phyloP scores from a whole-genome alignment of 179 eudicot species.

The Silene coronaria region DNA sequence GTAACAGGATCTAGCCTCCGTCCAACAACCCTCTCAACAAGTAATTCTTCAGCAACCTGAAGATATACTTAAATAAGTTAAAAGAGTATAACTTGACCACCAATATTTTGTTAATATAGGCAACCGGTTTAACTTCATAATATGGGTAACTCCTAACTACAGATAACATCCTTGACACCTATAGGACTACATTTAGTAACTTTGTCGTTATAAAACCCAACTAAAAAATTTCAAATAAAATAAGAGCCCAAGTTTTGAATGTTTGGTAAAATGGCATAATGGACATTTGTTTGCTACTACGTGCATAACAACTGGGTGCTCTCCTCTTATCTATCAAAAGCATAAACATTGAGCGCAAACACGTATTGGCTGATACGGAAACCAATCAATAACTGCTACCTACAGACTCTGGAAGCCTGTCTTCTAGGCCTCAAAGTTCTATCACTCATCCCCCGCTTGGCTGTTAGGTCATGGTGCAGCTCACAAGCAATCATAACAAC shows the following conservation, averaged over 20 bases:
- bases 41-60: slow-evolving; percentile 80
- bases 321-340: neutral
- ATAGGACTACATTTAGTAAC: neutral
- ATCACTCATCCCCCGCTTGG: neutral
- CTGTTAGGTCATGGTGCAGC: neutral
- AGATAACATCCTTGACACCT: neutral
- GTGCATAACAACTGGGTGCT: slow-evolving; percentile 2
- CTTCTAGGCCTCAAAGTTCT: neutral
- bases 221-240: neutral
- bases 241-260: neutral
- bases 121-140: neutral
- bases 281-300: neutral
- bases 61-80: slow-evolving; percentile 4
- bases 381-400: neutral
- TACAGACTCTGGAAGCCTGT: neutral
- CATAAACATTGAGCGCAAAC: neutral
- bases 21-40: slow-evolving; percentile 97
- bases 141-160: neutral
- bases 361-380: neutral
- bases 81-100: neutral
- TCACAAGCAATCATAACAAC: neutral
- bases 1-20: slow-evolving; percentile 93
- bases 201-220: neutral
- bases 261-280: neutral
- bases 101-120: neutral